These are phyloP conservation scores for Apiospora kogelbergensis DNA, from an alignment of 2,329 filamentous ascomycete species.

Conservation along the genomic window DNA sequence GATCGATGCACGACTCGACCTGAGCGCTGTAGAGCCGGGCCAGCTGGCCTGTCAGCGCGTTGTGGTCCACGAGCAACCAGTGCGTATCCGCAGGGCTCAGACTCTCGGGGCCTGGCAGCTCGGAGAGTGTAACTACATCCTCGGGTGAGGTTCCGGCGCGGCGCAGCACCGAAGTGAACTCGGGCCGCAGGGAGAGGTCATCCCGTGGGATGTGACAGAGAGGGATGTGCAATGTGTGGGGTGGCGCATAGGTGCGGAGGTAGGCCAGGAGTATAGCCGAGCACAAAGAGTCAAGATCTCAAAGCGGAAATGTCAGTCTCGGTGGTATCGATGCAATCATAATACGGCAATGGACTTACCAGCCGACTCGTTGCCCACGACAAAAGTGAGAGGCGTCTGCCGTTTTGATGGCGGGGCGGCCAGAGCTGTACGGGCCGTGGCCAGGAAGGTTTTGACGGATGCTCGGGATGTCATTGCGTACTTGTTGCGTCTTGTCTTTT, in stretches of 20 bases:
- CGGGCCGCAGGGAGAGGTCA: conserved; percentile 71
- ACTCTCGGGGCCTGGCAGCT: conserved; percentile 42
- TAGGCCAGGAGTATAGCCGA: conserved; percentile 74
- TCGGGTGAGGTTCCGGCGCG: conserved; percentile 56
- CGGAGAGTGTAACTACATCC: conserved; percentile 66
- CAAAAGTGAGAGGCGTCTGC: conserved; percentile 54
- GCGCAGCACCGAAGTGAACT: conserved; percentile 65
- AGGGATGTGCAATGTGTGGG: conserved; percentile 64
- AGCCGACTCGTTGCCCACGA: conserved; percentile 68
- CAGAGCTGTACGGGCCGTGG: conserved; percentile 48
- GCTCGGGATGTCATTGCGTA: conserved; percentile 20
- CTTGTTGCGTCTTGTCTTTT: too few species aligned
- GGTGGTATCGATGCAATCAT: not conserved
- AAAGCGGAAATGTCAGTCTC: not conserved
- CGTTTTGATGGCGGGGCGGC: conserved; percentile 43
- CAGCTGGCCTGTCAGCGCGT: conserved; percentile 65
- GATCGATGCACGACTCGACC: conserved; percentile 71
- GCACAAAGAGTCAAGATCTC: conserved; percentile 80
- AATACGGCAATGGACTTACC: conserved; percentile 39
- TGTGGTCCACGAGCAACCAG: conserved; percentile 82
- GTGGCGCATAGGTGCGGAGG: conserved; percentile 60
- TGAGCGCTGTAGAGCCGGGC: conserved; percentile 49
- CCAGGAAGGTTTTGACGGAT: conserved; percentile 52
- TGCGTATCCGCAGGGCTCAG: conserved; percentile 56
- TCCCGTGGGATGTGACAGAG: conserved; percentile 68